Evolutionary conservation across 2,329 filamentous ascomycete species (phyloP).

Genomic region (Phoma sp.): DNA sequence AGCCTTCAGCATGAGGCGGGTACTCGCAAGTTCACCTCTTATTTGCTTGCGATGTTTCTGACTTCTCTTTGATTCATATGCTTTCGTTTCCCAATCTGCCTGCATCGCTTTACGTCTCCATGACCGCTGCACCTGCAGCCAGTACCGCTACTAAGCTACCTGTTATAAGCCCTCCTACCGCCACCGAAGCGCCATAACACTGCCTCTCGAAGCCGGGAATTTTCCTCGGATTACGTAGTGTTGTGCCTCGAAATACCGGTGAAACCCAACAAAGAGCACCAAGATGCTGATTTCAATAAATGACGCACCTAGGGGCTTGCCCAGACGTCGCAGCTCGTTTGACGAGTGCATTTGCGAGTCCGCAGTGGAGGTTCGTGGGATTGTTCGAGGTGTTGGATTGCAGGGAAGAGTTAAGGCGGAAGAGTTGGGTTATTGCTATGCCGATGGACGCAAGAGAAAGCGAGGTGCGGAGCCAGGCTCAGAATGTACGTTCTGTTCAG

Average conservation of each 20-base stretch:
- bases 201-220: slow-evolving; percentile 79
- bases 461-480: slow-evolving; percentile 84
- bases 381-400: background rate
- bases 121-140: slow-evolving; percentile 58
- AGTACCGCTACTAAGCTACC: slow-evolving; percentile 67
- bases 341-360: too few relatives aligned
- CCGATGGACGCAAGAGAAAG: slow-evolving; percentile 83
- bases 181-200: slow-evolving; percentile 73
- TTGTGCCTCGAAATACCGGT: slow-evolving; percentile 79
- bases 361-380: slow-evolving; percentile 27
- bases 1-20: too few relatives aligned
- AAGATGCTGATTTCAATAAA: slow-evolving; percentile 80
- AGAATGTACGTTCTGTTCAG: slow-evolving; percentile 76
- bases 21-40: too few relatives aligned
- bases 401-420: slow-evolving; percentile 78
- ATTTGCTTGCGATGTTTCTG: too few relatives aligned
- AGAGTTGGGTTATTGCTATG: slow-evolving; percentile 83
- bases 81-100: too few relatives aligned
- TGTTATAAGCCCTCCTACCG: slow-evolving; percentile 67
- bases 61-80: too few relatives aligned
- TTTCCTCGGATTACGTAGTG: slow-evolving; percentile 82
- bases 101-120: slow-evolving; percentile 54
- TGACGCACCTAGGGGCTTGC: slow-evolving; percentile 65
- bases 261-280: slow-evolving; percentile 77
- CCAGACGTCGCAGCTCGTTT: slow-evolving; percentile 41